These are phyloP conservation scores for Beauveria pseudobassiana DNA, from an alignment of 2,329 filamentous ascomycete genomes.

Conservation along the genomic window DNA sequence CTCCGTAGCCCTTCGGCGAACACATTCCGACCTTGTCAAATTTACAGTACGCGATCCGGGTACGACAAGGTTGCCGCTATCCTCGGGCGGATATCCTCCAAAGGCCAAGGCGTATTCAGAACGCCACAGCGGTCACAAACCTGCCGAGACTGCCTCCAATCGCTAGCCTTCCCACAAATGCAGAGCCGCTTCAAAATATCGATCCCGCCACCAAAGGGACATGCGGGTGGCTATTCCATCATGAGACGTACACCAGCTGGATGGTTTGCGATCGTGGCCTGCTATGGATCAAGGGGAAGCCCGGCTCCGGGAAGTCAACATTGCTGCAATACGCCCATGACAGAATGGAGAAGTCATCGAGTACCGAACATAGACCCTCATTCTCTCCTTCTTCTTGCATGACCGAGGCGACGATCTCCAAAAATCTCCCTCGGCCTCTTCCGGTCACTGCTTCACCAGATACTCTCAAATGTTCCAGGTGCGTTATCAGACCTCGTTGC, in stretches of 20 bases:
- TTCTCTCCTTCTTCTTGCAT: conserved; percentile 31
- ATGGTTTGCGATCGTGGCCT: conserved; percentile 12
- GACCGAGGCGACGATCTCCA: conserved; percentile 24
- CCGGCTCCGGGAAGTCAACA: conserved; percentile 33
- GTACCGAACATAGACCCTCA: conserved; percentile 8
- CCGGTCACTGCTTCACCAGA: conserved; percentile 27
- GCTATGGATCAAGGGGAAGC: conserved; percentile 34
- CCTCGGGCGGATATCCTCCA: no score
- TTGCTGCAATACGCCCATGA: conserved; percentile 27
- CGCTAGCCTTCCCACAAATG: no score
- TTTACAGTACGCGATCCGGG: no score
- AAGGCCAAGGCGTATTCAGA: no score
- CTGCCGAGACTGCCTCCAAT: no score
- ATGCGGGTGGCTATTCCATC: conserved; percentile 25
- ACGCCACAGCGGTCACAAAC: no score
- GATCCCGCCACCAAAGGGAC: conserved; percentile 20
- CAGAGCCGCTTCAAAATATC: no score
- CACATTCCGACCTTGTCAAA: no score
- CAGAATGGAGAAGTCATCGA: conserved; percentile 13
- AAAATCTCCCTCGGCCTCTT: conserved; percentile 26
- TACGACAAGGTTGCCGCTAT: no score
- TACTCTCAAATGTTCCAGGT: conserved; percentile 20
- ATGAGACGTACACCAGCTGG: conserved; percentile 21
- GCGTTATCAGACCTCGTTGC: conserved; percentile 16
- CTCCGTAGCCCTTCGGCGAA: no score